Base-by-base conservation (phyloP, 1,284 basidiomycete species). In the Anthracocystis panici-leucophaei region DNA sequence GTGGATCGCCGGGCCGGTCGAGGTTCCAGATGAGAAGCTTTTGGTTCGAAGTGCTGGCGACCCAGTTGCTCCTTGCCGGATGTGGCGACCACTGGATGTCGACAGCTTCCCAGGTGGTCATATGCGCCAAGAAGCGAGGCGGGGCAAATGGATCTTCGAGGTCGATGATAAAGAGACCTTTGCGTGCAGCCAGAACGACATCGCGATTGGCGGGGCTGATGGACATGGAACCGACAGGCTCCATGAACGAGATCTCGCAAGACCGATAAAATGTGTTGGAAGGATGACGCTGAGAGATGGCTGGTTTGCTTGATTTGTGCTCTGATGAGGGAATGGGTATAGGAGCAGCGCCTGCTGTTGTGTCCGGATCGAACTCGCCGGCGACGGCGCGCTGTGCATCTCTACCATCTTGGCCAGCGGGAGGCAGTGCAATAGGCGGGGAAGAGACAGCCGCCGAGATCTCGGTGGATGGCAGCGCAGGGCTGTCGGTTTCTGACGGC, bases 11-110 rank as follows among this genome's bases (percentile, higher is more conserved):
- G 6, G 82, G 82, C 5, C 83, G 61, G 42, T 89, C 87, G 1
- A 99, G 88, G 82, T 99, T 97, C 96, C 96, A 99, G 66, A 99
- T 93, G 7, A 99, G 88, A 88, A 97, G 89, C 85, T 97, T 97
- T 85, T 97, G 94, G 52, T 93, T 93, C 0, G 93, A 96, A 0
- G 97, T 99, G 2, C 94, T 96, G 21, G 96, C 92, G 57, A 99
- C 94, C 81, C 95, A 94, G 78, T 96, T 91, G 53, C 92, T 90
- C 14, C 92, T 90, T 8, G 89, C 88, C 0, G 90, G 90, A 83
- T 98, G 95, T 1, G 96, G 96, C 58, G 95, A 96, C 95, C 96
- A 99, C 84, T 99, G 95, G 3, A 95, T 82, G 50, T 86, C 96
- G 7, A 95, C 95, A 4, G 97, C 94, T 80, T 97, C 94, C 94